Evolutionary conservation across 495 filamentous ascomycete genomes (phyloP).

Genomic region (Apiosordaria backusii): DNA sequence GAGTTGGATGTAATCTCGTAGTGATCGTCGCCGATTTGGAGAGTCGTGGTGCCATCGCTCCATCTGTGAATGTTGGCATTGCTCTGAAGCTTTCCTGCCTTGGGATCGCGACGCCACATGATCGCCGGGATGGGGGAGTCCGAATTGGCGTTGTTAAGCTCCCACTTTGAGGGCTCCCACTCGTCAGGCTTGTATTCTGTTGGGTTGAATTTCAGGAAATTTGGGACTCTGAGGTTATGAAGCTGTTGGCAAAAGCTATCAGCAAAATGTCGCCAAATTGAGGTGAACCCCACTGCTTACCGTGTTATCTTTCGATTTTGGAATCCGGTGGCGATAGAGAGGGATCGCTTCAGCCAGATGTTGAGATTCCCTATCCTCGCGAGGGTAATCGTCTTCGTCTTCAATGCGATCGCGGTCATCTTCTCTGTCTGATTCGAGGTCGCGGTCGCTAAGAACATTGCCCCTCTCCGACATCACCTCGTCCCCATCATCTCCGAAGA

Average conservation of each 20-base stretch:
- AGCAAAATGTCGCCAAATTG: neutral
- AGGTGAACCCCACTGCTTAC: conserved; percentile 32
- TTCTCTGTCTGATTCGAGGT: conserved; percentile 79
- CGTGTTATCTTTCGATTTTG: conserved; percentile 66
- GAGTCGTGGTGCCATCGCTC: conserved; percentile 80
- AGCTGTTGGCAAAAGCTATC: conserved; percentile 50
- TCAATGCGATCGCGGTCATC: conserved; percentile 40
- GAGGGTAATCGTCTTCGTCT: conserved; percentile 47
- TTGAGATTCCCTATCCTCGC: conserved; percentile 40
- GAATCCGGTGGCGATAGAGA: conserved; percentile 62
- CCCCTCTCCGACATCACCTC: conserved; percentile 32
- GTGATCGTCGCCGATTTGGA: conserved; percentile 69
- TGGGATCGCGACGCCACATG: conserved; percentile 40
- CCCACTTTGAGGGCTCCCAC: conserved; percentile 53
- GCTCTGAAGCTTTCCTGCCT: conserved; percentile 57
- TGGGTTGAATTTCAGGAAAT: conserved; percentile 73
- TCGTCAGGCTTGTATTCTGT: conserved; percentile 67
- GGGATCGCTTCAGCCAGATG: conserved; percentile 56
- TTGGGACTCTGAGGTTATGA: conserved; percentile 73
- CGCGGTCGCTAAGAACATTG: conserved; percentile 58
- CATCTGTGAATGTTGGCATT: conserved; percentile 75
- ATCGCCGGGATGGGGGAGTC: conserved; percentile 39
- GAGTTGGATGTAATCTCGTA: conserved; percentile 73
- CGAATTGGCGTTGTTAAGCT: conserved; percentile 41
- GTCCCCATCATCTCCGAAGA: conserved; percentile 59